Percentiles rank a stretch among this genome's conserved stretches.
These are phyloP conservation scores for Medicago ruthenica DNA, from an alignment of 306 rosid genomes.

Conservation along the genomic window DNA sequence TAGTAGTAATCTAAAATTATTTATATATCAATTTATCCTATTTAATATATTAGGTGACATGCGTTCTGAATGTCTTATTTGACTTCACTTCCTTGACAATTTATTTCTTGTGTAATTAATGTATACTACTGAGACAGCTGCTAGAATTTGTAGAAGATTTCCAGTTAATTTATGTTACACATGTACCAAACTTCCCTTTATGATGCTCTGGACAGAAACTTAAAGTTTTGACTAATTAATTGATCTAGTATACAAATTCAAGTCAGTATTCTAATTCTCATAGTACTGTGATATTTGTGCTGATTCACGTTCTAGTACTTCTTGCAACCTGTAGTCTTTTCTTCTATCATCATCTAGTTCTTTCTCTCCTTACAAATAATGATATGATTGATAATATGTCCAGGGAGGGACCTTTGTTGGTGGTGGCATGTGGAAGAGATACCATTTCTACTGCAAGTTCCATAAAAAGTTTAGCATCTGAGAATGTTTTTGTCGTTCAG, in stretches of 20 bases:
- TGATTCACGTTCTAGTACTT: slow-evolving; percentile 16
- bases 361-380: slow-evolving; percentile 16
- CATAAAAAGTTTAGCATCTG: slow-evolving; percentile 71
- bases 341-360: slow-evolving; percentile 26
- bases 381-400: slow-evolving; percentile 39
- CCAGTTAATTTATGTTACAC: slow-evolving; percentile 27
- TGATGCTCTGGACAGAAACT: background rate
- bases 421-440: slow-evolving; percentile 93
- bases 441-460: slow-evolving; percentile 85
- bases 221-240: slow-evolving; percentile 25
- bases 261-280: slow-evolving; percentile 14
- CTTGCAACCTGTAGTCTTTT: slow-evolving; percentile 17
- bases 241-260: slow-evolving; percentile 12
- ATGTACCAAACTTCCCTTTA: background rate
- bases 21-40: background rate
- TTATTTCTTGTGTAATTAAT: slow-evolving; percentile 10
- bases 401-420: slow-evolving; percentile 94
- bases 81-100: slow-evolving; percentile 21
- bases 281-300: slow-evolving; percentile 8
- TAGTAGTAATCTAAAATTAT: slow-evolving; percentile 26
- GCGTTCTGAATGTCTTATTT: slow-evolving; percentile 11
- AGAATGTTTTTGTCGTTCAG: slow-evolving; percentile 89
- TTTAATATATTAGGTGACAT: slow-evolving; percentile 4
- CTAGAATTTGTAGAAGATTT: slow-evolving; percentile 13
- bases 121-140: background rate